These are phyloP conservation scores for Erysimum cheiri DNA, from an alignment of 441 rosid genomes.

Conservation along the genomic window DNA sequence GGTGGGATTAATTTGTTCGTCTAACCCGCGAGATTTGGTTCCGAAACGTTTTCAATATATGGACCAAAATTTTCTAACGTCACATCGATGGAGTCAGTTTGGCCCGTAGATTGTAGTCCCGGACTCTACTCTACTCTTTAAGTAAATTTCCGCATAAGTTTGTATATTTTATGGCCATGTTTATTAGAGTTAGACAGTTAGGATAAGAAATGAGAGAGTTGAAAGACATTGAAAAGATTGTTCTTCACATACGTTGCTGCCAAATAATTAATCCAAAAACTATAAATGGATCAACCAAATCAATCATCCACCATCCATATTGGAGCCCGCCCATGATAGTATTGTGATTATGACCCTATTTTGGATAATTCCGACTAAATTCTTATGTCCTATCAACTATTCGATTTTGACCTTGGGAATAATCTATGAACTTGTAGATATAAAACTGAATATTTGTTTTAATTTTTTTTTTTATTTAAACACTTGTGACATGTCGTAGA, in stretches of 20 bases:
- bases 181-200: not conserved
- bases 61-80: too few species aligned
- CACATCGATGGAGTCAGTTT: not conserved
- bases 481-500: constrained; percentile 31
- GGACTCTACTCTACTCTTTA: too few species aligned
- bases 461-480: not conserved
- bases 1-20: too few species aligned
- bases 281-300: constrained; percentile 21
- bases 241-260: constrained; percentile 28
- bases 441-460: not conserved
- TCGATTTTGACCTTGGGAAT: constrained; percentile 30
- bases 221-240: constrained; percentile 33
- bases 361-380: constrained; percentile 32
- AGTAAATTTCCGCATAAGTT: not conserved
- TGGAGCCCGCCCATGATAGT: constrained; percentile 38
- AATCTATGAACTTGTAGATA: constrained; percentile 1
- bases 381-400: constrained; percentile 33
- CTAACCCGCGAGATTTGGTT: not conserved
- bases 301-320: constrained; percentile 27
- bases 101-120: not conserved
- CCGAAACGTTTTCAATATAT: too few species aligned
- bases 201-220: constrained; percentile 27
- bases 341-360: constrained; percentile 36
- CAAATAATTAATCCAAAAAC: constrained; percentile 18
- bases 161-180: not conserved